Evolutionary conservation across 805 yeast species (phyloP), one percentile per base, ranked within the genome.

Genomic region (Nakazawaea ishiwadae): DNA sequence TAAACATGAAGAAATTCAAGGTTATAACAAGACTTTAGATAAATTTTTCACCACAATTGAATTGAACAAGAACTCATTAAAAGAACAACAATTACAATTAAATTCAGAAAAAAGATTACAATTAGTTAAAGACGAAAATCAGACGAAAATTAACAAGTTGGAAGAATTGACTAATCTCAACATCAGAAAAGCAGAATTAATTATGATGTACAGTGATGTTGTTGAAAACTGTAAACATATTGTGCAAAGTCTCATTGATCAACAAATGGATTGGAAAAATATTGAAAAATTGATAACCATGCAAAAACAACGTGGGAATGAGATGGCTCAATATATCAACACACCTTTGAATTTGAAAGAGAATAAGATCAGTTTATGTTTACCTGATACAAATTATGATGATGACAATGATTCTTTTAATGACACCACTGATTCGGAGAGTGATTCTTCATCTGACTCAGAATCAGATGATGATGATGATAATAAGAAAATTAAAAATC

Each of bases 201-300:
- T 91, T 21, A 82, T 85, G 46, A 64, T 71, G 28, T 71, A 84
- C 56, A 83, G 91, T 4, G 79, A 78, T 20, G 50, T 76, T 19
- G 88, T 90, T 4, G 93, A 84, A 37, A 75, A 76, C 14, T 88
- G 93, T 36, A 81, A 76, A 45, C 59, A 56, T 6, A 81, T 84
- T 2, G 84, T 91, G 4, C 83, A 81, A 44, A 64, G 68, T 1
- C 62, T 88, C 41, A 47, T 89, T 4, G 80, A 82, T 42, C 93
- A 86, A 54, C 90, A 86, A 48, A 86, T 88, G 87, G 97, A 91
- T 57, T 91, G 99, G 99, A 75, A 76, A 32, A 83, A 87, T 46
- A 90, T 90, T 47, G 96, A 84, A 55, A 78, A 80, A 47, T 62
- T 84, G 44, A 80, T 91, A 39, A 64, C 72, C 36, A 69, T 79